Evolutionary conservation across 805 yeast genomes (phyloP).

Genomic region (Kluyveromyces aestuarii): DNA sequence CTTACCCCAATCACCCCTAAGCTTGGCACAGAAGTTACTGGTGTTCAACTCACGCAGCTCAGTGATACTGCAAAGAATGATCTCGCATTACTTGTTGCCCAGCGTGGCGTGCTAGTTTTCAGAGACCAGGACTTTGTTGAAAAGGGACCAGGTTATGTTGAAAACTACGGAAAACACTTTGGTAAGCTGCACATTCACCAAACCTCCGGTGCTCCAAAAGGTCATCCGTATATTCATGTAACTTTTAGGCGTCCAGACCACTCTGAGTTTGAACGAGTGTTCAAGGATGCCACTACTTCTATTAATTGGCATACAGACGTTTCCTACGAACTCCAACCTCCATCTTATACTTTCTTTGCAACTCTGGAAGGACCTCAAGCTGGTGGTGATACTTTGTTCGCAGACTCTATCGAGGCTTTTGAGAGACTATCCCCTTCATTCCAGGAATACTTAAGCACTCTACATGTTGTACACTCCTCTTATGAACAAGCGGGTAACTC

Average conservation of each 20-base stretch:
- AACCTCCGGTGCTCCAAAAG: constrained; percentile 59
- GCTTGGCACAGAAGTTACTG: constrained; percentile 56
- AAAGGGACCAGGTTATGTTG: constrained; percentile 26
- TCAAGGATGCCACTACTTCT: constrained; percentile 15
- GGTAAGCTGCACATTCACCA: constrained; percentile 71
- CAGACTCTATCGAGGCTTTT: constrained; percentile 65
- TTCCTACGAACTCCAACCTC: constrained; percentile 64
- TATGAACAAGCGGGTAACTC: constrained; percentile 57
- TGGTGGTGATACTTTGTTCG: constrained; percentile 76
- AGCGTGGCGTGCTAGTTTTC: constrained; percentile 60
- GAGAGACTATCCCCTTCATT: constrained; percentile 59
- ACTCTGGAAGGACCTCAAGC: constrained; percentile 51
- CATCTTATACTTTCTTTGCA: constrained; percentile 59
- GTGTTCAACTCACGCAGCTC: constrained; percentile 50
- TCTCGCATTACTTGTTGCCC: constrained; percentile 57
- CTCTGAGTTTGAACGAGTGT: constrained; percentile 26
- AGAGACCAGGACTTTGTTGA: constrained; percentile 58
- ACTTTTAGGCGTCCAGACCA: constrained; percentile 42
- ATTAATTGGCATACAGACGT: constrained; percentile 64
- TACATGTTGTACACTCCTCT: constrained; percentile 63
- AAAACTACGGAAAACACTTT: constrained; percentile 40
- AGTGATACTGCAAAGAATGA: constrained; percentile 53
- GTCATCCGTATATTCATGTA: constrained; percentile 51
- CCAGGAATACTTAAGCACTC: constrained; percentile 47
- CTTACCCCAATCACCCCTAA: constrained; percentile 50